These are phyloP conservation scores for Pseudogymnoascus sp. DNA, from an alignment of 2,329 filamentous ascomycete genomes.

Conservation along the genomic window DNA sequence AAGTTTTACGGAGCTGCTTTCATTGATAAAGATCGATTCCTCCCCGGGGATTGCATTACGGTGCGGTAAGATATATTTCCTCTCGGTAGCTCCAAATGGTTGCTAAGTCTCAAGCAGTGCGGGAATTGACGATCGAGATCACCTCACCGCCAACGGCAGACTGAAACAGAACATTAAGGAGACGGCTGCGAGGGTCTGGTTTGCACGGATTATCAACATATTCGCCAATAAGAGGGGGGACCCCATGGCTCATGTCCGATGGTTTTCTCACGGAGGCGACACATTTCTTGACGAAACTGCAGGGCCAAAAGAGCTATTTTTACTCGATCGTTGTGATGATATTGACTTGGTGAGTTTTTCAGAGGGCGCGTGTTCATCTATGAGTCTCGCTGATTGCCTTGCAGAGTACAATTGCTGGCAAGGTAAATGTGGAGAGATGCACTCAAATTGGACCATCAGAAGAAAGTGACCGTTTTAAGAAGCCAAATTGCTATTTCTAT, in stretches of 20 bases:
- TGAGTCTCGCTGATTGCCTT: background rate
- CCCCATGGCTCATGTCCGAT: slow-evolving; percentile 14
- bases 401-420: slow-evolving; percentile 10
- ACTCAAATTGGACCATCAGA: background rate
- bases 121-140: background rate
- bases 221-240: slow-evolving; percentile 9
- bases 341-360: background rate
- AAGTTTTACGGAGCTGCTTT: background rate
- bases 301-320: slow-evolving; percentile 15
- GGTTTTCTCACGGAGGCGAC: slow-evolving; percentile 15
- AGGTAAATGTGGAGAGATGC: slow-evolving; percentile 14
- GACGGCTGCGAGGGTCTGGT: slow-evolving; percentile 7
- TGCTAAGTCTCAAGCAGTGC: background rate
- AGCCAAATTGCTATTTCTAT: slow-evolving; percentile 15
- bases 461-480: background rate
- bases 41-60: background rate
- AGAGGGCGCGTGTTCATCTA: too few species aligned
- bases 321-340: slow-evolving; percentile 13
- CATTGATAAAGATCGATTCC: background rate
- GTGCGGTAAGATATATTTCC: background rate
- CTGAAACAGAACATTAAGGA: background rate
- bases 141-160: background rate
- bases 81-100: background rate
- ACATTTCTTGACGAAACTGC: slow-evolving; percentile 15
- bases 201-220: slow-evolving; percentile 12